Evolutionary conservation across 768 basidiomycete species (phyloP).

Genomic region (Saitozyma podzolica): DNA sequence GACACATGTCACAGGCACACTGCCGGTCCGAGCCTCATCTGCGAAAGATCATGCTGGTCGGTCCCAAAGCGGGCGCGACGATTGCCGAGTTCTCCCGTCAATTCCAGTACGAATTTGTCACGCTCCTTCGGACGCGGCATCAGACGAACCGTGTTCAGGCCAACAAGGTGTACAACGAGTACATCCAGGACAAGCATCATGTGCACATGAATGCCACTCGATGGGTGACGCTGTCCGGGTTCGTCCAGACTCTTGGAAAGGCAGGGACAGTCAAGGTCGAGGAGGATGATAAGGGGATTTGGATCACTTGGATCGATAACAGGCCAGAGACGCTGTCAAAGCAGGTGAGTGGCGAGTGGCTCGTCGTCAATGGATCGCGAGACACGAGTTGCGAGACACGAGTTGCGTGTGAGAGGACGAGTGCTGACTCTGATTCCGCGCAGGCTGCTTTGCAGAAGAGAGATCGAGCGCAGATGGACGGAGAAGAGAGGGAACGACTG

Average conservation of each 20-base stretch:
- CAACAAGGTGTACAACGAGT: constrained; percentile 96
- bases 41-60: constrained; percentile 95
- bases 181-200: constrained; percentile 89
- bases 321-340: constrained; percentile 91
- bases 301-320: constrained; percentile 95
- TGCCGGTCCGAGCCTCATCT: constrained; percentile 72
- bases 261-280: constrained; percentile 86
- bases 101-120: constrained; percentile 92
- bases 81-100: constrained; percentile 83
- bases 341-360: constrained; percentile 59
- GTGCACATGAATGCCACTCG: constrained; percentile 98
- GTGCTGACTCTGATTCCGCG: constrained; percentile 53
- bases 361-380: neutral
- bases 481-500: constrained; percentile 88
- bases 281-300: constrained; percentile 98
- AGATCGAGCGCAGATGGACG: constrained; percentile 84
- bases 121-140: constrained; percentile 83
- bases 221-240: constrained; percentile 98
- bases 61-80: constrained; percentile 87
- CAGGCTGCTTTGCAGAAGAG: constrained; percentile 64
- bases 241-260: constrained; percentile 82
- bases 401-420: constrained; percentile 62
- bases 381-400: constrained; percentile 6
- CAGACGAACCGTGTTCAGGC: constrained; percentile 92
- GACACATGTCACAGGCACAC: constrained; percentile 20